Evolutionary conservation across 169 alveolate genomes (phyloP).

Genomic region (Neospora caninum): DNA sequence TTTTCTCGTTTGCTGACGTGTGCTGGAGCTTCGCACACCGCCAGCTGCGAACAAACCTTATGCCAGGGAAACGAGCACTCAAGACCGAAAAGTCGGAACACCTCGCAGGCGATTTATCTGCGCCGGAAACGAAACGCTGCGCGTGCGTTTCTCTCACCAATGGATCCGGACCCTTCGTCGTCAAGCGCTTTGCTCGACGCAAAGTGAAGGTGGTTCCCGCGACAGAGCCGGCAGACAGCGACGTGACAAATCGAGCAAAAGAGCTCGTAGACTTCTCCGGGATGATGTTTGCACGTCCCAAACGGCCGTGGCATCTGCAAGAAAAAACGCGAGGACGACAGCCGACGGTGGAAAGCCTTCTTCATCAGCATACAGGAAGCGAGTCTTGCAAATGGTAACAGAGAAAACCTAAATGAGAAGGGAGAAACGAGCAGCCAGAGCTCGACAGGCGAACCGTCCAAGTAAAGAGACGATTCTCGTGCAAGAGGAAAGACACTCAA

Average conservation of each 20-base stretch:
- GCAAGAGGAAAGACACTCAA: too few species aligned
- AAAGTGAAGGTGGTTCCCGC: constrained; percentile 82
- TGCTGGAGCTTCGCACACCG: too few species aligned
- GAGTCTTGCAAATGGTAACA: not conserved
- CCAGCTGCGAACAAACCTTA: too few species aligned
- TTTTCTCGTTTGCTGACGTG: too few species aligned
- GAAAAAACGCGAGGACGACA: not conserved
- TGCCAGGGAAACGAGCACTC: too few species aligned
- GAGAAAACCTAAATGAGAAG: too few species aligned
- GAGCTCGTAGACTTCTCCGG: constrained; percentile 76
- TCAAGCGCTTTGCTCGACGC: not conserved
- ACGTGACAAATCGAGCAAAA: constrained; percentile 82
- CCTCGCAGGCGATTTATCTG: not conserved
- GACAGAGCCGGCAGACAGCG: constrained; percentile 84
- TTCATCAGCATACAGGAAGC: not conserved
- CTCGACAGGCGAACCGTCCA: too few species aligned
- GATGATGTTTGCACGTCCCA: constrained; percentile 80
- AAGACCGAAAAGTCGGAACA: too few species aligned
- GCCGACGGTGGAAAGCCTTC: not conserved
- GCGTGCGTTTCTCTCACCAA: not conserved
- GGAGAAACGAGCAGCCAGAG: too few species aligned
- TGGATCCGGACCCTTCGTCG: not conserved
- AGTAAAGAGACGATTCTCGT: too few species aligned
- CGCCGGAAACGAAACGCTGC: not conserved
- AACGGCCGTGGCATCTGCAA: constrained; percentile 82